Conservation (phyloP, 257 asterid genomes). For the Scutellaria minor region DNA sequence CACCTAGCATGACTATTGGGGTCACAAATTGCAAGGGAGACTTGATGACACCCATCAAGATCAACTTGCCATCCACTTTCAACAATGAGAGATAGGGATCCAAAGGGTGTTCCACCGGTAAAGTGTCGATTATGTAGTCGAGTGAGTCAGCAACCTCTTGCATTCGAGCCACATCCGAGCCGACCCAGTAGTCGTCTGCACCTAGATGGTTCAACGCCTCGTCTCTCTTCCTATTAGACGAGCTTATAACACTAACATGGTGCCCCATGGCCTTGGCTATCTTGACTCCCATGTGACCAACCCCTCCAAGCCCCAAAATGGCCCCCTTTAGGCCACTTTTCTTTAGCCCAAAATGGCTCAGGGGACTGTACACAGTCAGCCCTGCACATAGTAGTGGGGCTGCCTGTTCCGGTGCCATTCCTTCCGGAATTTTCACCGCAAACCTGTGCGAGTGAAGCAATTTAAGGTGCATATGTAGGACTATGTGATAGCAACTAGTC, state of each 20-base stretch:
- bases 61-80: conserved; percentile 83
- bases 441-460: conserved; percentile 48
- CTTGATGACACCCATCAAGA: conserved; percentile 88
- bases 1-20: conserved; percentile 93
- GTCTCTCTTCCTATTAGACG: conserved; percentile 70
- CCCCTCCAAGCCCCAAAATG: conserved; percentile 91
- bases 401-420: conserved; percentile 88
- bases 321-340: conserved; percentile 78
- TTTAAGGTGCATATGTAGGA: no score
- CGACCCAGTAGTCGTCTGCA: conserved; percentile 82
- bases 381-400: conserved; percentile 98
- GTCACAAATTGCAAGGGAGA: conserved; percentile 78
- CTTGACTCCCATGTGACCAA: conserved; percentile 97
- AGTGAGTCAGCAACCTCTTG: conserved; percentile 70
- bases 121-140: conserved; percentile 86
- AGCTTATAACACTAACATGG: conserved; percentile 86
- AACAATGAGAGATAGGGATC: conserved; percentile 82
- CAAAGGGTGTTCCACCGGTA: conserved; percentile 81
- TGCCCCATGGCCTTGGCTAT: conserved; percentile 96
- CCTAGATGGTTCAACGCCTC: conserved; percentile 88
- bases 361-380: conserved; percentile 85
- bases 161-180: conserved; percentile 62
- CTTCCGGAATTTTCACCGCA: conserved; percentile 87
- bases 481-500: no score
- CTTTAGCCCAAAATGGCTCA: conserved; percentile 74